Conservation (phyloP, 768 basidiomycete genomes). For the Russula sp. region DNA sequence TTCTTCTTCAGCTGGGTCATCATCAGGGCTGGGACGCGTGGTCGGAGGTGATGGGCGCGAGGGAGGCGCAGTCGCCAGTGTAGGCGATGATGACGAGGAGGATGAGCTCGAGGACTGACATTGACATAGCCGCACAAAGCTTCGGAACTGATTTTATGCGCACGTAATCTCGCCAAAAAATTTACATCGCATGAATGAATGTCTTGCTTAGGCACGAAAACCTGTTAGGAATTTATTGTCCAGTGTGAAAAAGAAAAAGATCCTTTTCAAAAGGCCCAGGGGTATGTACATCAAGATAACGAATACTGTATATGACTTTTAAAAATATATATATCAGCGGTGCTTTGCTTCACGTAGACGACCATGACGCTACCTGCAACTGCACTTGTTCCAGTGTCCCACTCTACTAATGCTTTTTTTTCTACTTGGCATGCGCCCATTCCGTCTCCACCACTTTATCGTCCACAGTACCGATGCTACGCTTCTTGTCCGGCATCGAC, state of each 20-base stretch:
- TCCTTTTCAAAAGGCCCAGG: conserved; percentile 9
- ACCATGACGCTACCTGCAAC: no score
- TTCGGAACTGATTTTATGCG: background rate
- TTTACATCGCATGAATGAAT: no score
- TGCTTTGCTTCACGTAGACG: no score
- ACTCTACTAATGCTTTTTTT: background rate
- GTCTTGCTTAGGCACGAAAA: background rate
- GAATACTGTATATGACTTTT: background rate
- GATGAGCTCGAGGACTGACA: conserved; percentile 29
- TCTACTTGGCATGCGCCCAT: conserved; percentile 18
- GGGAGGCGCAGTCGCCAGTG: no score
- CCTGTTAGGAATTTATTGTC: no score
- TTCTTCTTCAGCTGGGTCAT: no score
- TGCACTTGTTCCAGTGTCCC: no score
- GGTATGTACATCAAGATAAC: background rate
- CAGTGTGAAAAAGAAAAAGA: background rate
- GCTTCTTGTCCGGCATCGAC: conserved; percentile 8
- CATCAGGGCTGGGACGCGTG: no score
- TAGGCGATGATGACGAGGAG: conserved; percentile 23
- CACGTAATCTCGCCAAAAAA: background rate
- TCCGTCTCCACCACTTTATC: background rate
- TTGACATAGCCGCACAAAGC: no score
- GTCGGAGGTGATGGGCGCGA: no score
- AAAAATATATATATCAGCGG: background rate
- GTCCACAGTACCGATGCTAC: background rate